phyloP scores from a whole-genome alignment of 2,329 filamentous ascomycete genomes.

The Hymenoscyphus salicellus region DNA sequence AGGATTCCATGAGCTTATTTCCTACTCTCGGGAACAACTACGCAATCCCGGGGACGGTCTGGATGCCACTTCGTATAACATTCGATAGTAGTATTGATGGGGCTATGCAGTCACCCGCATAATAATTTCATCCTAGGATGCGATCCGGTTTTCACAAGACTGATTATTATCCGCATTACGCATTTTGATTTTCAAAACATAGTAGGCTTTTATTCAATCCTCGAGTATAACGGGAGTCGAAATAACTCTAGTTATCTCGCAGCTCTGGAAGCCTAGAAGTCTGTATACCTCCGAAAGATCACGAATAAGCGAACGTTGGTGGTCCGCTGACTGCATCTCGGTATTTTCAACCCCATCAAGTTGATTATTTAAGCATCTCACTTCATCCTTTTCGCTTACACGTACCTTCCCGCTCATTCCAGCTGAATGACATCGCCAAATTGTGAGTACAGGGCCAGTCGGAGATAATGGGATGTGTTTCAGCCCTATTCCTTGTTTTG shows the following conservation, averaged over 20 bases:
- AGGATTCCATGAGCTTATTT: not conserved
- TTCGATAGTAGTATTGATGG: no score
- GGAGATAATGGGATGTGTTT: not conserved
- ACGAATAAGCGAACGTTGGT: not conserved
- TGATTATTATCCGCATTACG: no score
- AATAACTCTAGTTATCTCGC: not conserved
- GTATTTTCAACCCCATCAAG: not conserved
- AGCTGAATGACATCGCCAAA: not conserved
- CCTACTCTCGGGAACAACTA: not conserved
- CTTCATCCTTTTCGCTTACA: not conserved
- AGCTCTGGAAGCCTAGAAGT: not conserved
- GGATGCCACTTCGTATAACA: not conserved
- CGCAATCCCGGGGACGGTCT: not conserved
- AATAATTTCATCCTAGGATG: no score
- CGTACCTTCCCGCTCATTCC: not conserved
- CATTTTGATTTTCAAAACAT: no score
- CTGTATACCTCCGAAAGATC: not conserved
- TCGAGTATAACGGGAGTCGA: not conserved
- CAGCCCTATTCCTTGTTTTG: no score
- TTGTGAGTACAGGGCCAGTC: not conserved
- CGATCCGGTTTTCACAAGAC: no score
- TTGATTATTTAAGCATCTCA: not conserved
- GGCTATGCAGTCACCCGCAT: not conserved
- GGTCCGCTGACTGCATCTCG: not conserved
- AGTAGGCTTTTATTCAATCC: no score